Evolutionary conservation across 805 yeast species (phyloP).

Genomic region (Saturnispora besseyi): DNA sequence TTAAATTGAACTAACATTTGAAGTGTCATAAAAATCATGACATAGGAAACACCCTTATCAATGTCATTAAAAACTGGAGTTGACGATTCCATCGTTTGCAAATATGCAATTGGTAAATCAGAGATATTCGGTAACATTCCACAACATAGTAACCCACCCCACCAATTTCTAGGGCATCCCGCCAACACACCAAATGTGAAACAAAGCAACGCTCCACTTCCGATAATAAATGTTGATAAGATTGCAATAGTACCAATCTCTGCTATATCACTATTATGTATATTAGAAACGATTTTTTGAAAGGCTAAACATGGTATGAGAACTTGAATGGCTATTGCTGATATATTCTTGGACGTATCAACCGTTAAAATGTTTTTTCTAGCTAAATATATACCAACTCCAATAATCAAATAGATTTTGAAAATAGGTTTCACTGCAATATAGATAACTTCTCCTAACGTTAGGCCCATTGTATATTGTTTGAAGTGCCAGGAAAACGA

Average conservation of each 20-base stretch:
- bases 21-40: slow-evolving; percentile 67
- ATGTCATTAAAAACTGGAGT: slow-evolving; percentile 47
- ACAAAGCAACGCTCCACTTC: slow-evolving; percentile 11
- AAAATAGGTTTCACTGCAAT: slow-evolving; percentile 77
- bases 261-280: slow-evolving; percentile 59
- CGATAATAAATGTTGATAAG: slow-evolving; percentile 37
- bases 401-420: slow-evolving; percentile 68
- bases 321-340: slow-evolving; percentile 61
- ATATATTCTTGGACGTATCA: slow-evolving; percentile 60
- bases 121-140: slow-evolving; percentile 73
- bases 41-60: slow-evolving; percentile 72
- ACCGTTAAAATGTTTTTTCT: slow-evolving; percentile 54
- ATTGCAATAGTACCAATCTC: slow-evolving; percentile 57
- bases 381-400: slow-evolving; percentile 57
- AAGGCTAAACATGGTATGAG: slow-evolving; percentile 72
- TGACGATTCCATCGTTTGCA: slow-evolving; percentile 62
- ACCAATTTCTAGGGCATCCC: slow-evolving; percentile 63
- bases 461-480: not conserved
- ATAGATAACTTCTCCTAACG: slow-evolving; percentile 60
- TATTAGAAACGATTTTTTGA: slow-evolving; percentile 56
- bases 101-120: slow-evolving; percentile 79
- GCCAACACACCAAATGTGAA: slow-evolving; percentile 35
- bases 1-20: slow-evolving; percentile 64
- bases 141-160: slow-evolving; percentile 60
- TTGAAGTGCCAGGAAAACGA: not conserved